Evolutionary conservation across 2,329 filamentous ascomycete genomes (phyloP), one percentile per base, ranked within the genome.

Genomic region (Tolypocladium nubicola): DNA sequence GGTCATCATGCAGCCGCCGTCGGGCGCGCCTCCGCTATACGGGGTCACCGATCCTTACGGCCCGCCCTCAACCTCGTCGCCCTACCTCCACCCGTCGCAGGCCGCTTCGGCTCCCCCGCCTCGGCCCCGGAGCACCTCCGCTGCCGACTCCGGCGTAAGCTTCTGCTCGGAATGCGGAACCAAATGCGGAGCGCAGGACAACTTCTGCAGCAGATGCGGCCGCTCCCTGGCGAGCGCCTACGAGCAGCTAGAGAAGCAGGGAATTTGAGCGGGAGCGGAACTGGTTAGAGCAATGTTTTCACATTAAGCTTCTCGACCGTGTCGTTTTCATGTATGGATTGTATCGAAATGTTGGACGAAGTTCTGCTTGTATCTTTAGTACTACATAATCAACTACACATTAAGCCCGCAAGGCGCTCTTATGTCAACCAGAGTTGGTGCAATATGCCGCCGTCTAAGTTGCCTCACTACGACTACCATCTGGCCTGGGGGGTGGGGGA

Each of bases 131-230:
- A 57, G 56, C 33, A 23, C 40, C 16, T 47, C 50, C 11, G 56
- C 52, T 16, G 52, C 23, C 30, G 52, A 54, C 16, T 49, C 50
- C 6, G 52, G 52, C 33, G 8, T 26, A 13, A 38, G 38, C 30
- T 57, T 57, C 40, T 57, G 56, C 52, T 30, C 56, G 11, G 40
- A 45, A 30, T 57, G 56, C 35, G 56, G 56, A 30, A 50, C 16
- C 21, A 26, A 39, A 38, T 57, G 56, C 41, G 52, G 56, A n/a
- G 4, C 11, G n/a, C 50, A 57, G 4, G 50, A 57, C 41, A 57
- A 35, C 21, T 57, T 57, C 40, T 57, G 56, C n/a, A 57, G 56
- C 1, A n/a, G 52, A 40, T 57, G 56, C 23, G 56, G 56, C 23
- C 21, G 14, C 10, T 47, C 52, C 9, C 23, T 57, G 9, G 37